Evolutionary conservation across 2,329 filamentous ascomycete genomes (phyloP).

Genomic region (Ascochyta koolunga): DNA sequence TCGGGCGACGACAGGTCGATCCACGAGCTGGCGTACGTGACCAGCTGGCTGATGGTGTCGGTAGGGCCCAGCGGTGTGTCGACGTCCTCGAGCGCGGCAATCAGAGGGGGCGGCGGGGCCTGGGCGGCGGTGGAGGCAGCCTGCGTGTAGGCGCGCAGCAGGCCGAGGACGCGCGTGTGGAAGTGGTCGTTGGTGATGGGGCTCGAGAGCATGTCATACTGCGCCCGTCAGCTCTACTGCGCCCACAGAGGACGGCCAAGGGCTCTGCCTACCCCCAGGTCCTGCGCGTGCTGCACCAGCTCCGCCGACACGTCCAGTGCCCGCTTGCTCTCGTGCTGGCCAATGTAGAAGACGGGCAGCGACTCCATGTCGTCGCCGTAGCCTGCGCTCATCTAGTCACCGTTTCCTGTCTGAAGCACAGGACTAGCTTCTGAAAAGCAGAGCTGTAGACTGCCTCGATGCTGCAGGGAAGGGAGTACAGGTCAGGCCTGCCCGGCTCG

Average conservation of each 20-base stretch:
- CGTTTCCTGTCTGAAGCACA: too few species aligned
- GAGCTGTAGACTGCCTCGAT: too few species aligned
- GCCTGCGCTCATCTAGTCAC: constrained; percentile 12
- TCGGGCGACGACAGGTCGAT: constrained; percentile 86
- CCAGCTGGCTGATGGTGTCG: constrained; percentile 71
- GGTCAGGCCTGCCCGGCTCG: too few species aligned
- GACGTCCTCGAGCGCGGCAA: constrained; percentile 73
- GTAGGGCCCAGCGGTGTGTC: constrained; percentile 77
- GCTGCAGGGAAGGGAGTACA: too few species aligned
- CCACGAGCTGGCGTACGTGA: constrained; percentile 87
- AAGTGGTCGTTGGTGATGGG: constrained; percentile 79
- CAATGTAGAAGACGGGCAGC: constrained; percentile 68
- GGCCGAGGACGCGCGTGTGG: constrained; percentile 68
- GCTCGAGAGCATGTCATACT: constrained; percentile 81
- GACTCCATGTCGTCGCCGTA: constrained; percentile 43
- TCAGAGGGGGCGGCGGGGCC: constrained; percentile 52
- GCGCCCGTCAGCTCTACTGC: constrained; percentile 5
- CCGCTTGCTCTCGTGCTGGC: constrained; percentile 73
- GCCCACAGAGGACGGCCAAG: too few species aligned
- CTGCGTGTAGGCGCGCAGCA: constrained; percentile 63
- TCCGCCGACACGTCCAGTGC: constrained; percentile 65
- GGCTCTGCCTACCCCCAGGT: constrained; percentile 55
- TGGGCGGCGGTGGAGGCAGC: constrained; percentile 52
- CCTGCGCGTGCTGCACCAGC: constrained; percentile 71
- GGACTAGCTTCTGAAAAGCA: too few species aligned